These are phyloP conservation scores for Hemisphaericaspora xylofermentans DNA, from an alignment of 1,139 yeast species.

Conservation along the genomic window DNA sequence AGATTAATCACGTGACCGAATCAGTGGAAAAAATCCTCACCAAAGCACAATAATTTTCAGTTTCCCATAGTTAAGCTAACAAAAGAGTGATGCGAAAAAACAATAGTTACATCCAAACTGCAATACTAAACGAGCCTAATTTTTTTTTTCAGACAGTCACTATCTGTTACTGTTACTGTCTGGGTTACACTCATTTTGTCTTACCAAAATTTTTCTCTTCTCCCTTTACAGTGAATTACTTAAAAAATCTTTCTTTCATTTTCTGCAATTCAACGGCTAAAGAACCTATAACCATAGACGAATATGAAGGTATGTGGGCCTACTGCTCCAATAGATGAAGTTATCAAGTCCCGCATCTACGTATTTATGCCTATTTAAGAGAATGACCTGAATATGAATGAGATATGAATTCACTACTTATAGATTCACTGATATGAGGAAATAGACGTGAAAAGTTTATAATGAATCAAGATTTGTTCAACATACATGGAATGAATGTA, in stretches of 20 bases:
- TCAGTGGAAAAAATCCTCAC: neutral
- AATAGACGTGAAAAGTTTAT: neutral
- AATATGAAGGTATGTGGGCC: slow-evolving; percentile 13
- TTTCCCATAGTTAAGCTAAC: neutral
- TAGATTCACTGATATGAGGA: neutral
- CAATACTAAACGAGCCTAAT: slow-evolving; percentile 1
- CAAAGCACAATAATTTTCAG: neutral
- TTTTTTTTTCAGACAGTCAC: slow-evolving; percentile 1
- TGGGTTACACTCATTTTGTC: slow-evolving; percentile 2
- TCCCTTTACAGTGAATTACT: slow-evolving; percentile 1
- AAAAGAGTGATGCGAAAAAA: neutral
- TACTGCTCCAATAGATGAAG: neutral
- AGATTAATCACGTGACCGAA: neutral
- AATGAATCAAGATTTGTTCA: neutral
- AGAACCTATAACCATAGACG: slow-evolving; percentile 9
- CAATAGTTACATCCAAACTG: slow-evolving; percentile 3
- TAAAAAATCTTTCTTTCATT: slow-evolving; percentile 8
- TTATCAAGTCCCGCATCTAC: too few relatives aligned
- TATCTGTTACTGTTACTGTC: too few relatives aligned
- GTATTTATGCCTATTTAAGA: neutral
- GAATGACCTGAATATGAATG: neutral
- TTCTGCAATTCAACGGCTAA: slow-evolving; percentile 9
- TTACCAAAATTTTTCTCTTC: slow-evolving; percentile 8
- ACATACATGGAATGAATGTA: neutral
- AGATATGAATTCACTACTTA: neutral